Evolutionary conservation across 2,329 filamentous ascomycete species (phyloP).

Genomic region (Colletotrichum sp.): DNA sequence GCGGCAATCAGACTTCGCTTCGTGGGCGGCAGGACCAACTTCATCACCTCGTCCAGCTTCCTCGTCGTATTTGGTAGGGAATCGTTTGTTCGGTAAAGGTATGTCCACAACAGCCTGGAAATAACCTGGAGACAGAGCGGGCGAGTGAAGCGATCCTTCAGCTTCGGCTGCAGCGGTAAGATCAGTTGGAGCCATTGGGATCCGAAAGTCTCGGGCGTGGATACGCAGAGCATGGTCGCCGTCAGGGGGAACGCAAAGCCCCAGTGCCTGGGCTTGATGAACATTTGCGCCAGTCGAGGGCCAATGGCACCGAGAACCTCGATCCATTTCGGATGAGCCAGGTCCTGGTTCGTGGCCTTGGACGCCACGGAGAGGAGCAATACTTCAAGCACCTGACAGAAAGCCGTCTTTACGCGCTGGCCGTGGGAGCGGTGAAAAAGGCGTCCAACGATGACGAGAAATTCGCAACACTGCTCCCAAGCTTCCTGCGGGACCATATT

Average conservation of each 20-base stretch:
- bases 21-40: slow-evolving; percentile 79
- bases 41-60: slow-evolving; percentile 90
- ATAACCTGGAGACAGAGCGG: slow-evolving; percentile 87
- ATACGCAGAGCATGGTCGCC: slow-evolving; percentile 85
- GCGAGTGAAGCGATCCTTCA: slow-evolving; percentile 83
- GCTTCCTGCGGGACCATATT: slow-evolving; percentile 73
- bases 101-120: slow-evolving; percentile 91
- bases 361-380: slow-evolving; percentile 87
- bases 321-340: slow-evolving; percentile 84
- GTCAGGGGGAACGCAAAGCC: slow-evolving; percentile 85
- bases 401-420: slow-evolving; percentile 88
- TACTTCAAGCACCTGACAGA: slow-evolving; percentile 89
- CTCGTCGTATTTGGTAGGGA: slow-evolving; percentile 68
- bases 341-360: slow-evolving; percentile 74
- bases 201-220: slow-evolving; percentile 81
- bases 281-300: slow-evolving; percentile 80
- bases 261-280: slow-evolving; percentile 94
- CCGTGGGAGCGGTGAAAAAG: slow-evolving; percentile 88
- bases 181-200: slow-evolving; percentile 87
- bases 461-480: slow-evolving; percentile 89
- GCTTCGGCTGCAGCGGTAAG: slow-evolving; percentile 75
- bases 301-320: slow-evolving; percentile 82
- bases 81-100: slow-evolving; percentile 85
- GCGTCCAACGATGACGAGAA: slow-evolving; percentile 80
- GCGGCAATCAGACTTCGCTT: slow-evolving; percentile 83